A percentile compares a stretch with the other conserved stretches of the same genome.
Evolutionary conservation across 768 basidiomycete species (phyloP).

Genomic region (Auriculariales sp.): DNA sequence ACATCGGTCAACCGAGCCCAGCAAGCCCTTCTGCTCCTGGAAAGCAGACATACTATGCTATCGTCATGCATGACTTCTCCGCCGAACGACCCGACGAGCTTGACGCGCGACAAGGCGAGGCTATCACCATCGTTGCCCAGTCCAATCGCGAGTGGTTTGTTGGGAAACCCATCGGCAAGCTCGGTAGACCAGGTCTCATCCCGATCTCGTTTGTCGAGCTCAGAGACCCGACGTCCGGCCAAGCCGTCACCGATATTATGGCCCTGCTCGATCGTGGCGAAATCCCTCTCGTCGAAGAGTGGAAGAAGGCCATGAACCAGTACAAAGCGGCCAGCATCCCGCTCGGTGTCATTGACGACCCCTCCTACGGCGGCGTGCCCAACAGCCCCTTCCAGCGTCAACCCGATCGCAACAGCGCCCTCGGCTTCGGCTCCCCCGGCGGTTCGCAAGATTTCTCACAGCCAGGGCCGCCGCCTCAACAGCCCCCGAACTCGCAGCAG

Average conservation of each 20-base stretch:
- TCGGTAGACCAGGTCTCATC: constrained; percentile 92
- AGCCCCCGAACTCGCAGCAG: constrained; percentile 2
- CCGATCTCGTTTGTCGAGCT: constrained; percentile 96
- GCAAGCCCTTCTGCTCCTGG: constrained; percentile 18
- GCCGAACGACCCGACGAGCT: constrained; percentile 97
- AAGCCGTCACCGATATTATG: constrained; percentile 59
- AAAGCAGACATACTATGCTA: constrained; percentile 73
- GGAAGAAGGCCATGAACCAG: constrained; percentile 88
- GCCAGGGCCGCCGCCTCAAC: neutral
- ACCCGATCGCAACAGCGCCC: neutral
- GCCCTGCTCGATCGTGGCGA: constrained; percentile 74
- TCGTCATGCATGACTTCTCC: constrained; percentile 87
- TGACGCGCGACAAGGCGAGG: constrained; percentile 85
- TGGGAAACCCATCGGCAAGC: constrained; percentile 89
- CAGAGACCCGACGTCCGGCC: constrained; percentile 78
- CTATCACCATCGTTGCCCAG: constrained; percentile 93
- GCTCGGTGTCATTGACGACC: constrained; percentile 75
- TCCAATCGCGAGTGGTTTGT: constrained; percentile 99
- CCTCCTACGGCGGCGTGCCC: constrained; percentile 25
- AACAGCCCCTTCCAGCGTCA: constrained; percentile 26
- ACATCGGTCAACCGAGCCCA: neutral
- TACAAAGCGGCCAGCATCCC: constrained; percentile 96
- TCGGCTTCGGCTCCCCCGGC: constrained; percentile 9
- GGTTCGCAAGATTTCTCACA: constrained; percentile 8
- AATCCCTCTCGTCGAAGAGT: constrained; percentile 94